Base-by-base conservation (phyloP, 2,329 filamentous ascomycete species). In the Ploettnerulaceae sp. region DNA sequence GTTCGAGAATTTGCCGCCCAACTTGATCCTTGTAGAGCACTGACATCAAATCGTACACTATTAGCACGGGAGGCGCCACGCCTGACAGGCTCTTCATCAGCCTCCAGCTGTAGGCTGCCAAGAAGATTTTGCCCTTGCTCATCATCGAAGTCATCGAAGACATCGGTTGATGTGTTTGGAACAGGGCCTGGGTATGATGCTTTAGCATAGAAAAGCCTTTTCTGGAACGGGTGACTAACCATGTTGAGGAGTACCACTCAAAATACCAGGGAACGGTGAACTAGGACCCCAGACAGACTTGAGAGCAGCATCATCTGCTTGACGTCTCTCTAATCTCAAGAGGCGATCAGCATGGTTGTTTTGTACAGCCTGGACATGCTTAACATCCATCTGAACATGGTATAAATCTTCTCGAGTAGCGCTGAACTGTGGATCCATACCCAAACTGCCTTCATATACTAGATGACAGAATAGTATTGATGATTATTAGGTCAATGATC, bases 1-100 rank as follows among this genome's bases (percentile, higher is more conserved):
- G 89, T 84, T 34, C 91, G 81, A 49, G 84, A 86, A 54, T 80
- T 81, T 61, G 95, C 88, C 28, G 83, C 84, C 79, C 93, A 94
- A 65, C 89, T 78, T 7, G 79, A 89, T 37, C 88, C 86, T 59
- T 95, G 89, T 58, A 95, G 81, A 11, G 91, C 90, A 62, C 89
- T 95, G 65, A 97, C 91, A 63, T 97, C 93, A 61, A 98, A 98
- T 28, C 93, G 86, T 57, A 98, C 93, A 63, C 93, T 97, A 64
- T 97, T 97, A 37, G 93, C 91, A 58, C 93, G 79, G 14, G 93
- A 98, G 14, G 89, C 88, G 44, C 93, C 88, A 53, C 91, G 80
- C 28, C 89, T 81, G 47, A 89, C 82, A 24, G 86, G 86, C 62
- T 90, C 86, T 53, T 97, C 89, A 52, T 95, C 90, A 4, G 84